Percentiles rank a stretch among this genome's conserved stretches.
These are phyloP conservation scores for Basipetospora chlamydospora DNA, from an alignment of 2,329 filamentous ascomycete species.

Conservation along the genomic window DNA sequence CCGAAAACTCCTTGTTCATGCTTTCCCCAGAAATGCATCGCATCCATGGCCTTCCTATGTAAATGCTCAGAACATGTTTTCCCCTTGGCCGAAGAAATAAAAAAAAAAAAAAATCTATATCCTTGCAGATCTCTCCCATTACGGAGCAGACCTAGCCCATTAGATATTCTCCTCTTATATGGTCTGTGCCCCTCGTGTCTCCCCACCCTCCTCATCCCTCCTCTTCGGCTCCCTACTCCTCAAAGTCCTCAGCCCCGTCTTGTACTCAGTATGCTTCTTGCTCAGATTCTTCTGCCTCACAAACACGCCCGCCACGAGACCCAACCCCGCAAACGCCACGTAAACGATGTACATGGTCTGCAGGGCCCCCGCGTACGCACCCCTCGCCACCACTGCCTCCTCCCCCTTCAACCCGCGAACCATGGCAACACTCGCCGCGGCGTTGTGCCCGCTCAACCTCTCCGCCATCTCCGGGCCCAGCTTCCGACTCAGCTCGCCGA, in stretches of 20 bases:
- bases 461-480: conserved; percentile 35
- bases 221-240: conserved; percentile 9
- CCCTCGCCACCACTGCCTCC: conserved; percentile 26
- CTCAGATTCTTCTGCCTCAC: conserved; percentile 35
- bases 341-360: conserved; percentile 45
- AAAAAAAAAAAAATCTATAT: no score
- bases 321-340: conserved; percentile 30
- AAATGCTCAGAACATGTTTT: no score
- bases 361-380: conserved; percentile 34
- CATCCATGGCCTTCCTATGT: no score
- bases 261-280: conserved; percentile 41
- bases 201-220: neutral
- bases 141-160: no score
- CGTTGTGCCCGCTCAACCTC: conserved; percentile 41
- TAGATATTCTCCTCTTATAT: no score
- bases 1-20: no score
- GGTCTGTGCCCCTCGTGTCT: no score
- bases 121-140: no score
- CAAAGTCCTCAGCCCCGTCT: conserved; percentile 37
- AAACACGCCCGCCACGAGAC: conserved; percentile 30
- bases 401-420: conserved; percentile 35
- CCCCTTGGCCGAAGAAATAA: no score
- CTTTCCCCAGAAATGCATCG: no score
- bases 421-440: conserved; percentile 44
- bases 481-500: conserved; percentile 13